Conservation (phyloP, 148 eudicot species). For the Camellia sinensis region DNA sequence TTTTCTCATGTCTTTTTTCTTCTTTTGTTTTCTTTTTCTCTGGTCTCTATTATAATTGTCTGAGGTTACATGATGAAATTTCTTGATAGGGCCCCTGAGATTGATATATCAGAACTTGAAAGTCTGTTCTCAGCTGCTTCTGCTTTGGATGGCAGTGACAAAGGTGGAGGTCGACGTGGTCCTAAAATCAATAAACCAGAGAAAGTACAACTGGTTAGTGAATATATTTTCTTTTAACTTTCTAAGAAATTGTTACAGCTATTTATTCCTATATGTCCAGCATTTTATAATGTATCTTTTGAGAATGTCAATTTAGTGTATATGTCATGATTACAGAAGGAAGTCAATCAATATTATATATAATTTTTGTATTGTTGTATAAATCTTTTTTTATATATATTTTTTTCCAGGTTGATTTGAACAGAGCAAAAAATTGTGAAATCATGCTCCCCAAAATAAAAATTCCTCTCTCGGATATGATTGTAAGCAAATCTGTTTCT, state of each 20-base stretch:
- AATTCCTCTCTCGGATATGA: conserved; percentile 92
- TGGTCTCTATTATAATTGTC: conserved; percentile 13
- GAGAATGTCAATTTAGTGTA: not conserved
- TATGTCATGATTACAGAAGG: not conserved
- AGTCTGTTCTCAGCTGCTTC: conserved; percentile 86
- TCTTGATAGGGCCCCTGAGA: conserved; percentile 86
- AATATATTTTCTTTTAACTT: conserved; percentile 8
- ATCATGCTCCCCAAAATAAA: conserved; percentile 98
- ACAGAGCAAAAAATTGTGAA: conserved; percentile 94
- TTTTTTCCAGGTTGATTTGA: conserved; percentile 74
- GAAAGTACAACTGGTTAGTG: conserved; percentile 91
- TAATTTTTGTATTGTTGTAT: not conserved
- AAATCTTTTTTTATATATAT: not conserved
- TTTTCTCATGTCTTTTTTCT: not conserved
- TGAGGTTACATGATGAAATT: conserved; percentile 24
- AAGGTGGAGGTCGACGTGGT: conserved; percentile 68
- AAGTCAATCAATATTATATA: not conserved
- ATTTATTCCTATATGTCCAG: not conserved
- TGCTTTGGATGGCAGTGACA: conserved; percentile 56
- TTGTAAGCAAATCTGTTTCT: conserved; percentile 50
- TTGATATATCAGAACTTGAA: conserved; percentile 94
- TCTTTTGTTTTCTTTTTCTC: conserved; percentile 8
- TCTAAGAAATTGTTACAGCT: not conserved
- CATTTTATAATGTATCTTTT: not conserved
- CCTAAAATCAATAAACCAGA: conserved; percentile 82